Evolutionary conservation across 805 yeast species (phyloP), one percentile per base, ranked within the genome.

Genomic region (Ogataea saltuana): DNA sequence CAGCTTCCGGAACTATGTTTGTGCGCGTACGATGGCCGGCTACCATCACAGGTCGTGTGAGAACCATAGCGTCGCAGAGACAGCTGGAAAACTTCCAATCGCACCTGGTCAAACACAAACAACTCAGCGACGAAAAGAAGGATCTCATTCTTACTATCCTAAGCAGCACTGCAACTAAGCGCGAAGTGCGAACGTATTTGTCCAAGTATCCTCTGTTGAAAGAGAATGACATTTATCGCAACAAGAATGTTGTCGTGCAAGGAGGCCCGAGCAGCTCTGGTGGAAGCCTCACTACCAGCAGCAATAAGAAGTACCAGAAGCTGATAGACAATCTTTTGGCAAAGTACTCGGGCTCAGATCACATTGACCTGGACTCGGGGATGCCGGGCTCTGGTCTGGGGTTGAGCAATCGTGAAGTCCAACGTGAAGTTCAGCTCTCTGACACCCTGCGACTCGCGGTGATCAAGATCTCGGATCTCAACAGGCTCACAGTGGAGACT

Each of bases 81-180:
- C 46, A 40, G 15, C 36, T 53, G n/a, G 41, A 45, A 13, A 39
- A 30, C 41, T 59, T 63, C 43, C 51, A 48, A 29, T 62, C 67
- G 11, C 60, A 59, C 38, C 22, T 63, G 8, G 42, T 42, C 9
- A 58, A 50, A 39, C 63, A 62, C 42, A 47, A 50, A 34, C 48
- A 48, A 18, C 30, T 51, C n/a, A 72, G 77, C 7, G 66, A 71
- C 34, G 75, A 78, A 15, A 81, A 80, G 51, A 72, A 80, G 51
- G 87, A 86, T 42, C 68, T 91, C 39, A 83, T 91, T n/a, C 68
- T 88, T 13, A 82, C 97, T 1, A 89, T 91, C 18, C 70, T 91
- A 45, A 83, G 83, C 56, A 83, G 96, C 1, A 87, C 97, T 4
- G 95, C 97, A 5, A 91, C 98, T 1, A 90, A 88, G 61, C 72